A percentile compares a stretch with the other conserved stretches of the same genome.
phyloP scores from a whole-genome alignment of 768 basidiomycete species.

The Rhodosporidiobolus sp. region DNA sequence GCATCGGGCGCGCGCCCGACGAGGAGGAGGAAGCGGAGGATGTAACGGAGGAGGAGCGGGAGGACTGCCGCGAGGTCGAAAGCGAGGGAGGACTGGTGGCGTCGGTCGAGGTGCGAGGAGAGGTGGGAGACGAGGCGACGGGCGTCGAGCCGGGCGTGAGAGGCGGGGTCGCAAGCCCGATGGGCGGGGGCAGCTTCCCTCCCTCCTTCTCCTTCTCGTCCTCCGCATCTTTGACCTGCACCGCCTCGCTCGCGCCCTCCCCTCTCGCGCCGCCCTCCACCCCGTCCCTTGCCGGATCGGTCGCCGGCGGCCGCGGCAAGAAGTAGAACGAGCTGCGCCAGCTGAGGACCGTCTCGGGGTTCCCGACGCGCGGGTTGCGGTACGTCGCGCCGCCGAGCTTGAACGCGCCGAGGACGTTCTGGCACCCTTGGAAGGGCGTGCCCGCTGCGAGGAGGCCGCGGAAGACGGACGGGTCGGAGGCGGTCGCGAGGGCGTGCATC shows the following conservation, averaged over 20 bases:
- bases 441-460: slow-evolving; percentile 37
- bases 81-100: too few relatives aligned
- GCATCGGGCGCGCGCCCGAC: neutral
- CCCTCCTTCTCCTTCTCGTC: neutral
- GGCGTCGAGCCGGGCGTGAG: neutral
- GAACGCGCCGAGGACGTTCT: slow-evolving; percentile 39
- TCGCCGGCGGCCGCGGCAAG: neutral
- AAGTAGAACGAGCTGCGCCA: slow-evolving; percentile 12
- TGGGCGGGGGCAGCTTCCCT: too few relatives aligned
- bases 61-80: too few relatives aligned
- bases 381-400: slow-evolving; percentile 18
- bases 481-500: slow-evolving; percentile 34
- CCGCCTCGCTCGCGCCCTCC: neutral
- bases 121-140: neutral
- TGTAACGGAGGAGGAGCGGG: neutral
- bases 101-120: neutral
- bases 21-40: too few relatives aligned
- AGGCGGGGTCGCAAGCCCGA: neutral
- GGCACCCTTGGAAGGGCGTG: slow-evolving; percentile 34
- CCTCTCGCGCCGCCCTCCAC: too few relatives aligned
- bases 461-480: slow-evolving; percentile 34
- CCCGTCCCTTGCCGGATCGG: neutral
- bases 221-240: neutral
- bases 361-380: slow-evolving; percentile 21
- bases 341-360: slow-evolving; percentile 1